Percentiles rank a stretch among this genome's conserved stretches.
Conservation (phyloP, 768 basidiomycete genomes). For the Amanita rimosa region DNA sequence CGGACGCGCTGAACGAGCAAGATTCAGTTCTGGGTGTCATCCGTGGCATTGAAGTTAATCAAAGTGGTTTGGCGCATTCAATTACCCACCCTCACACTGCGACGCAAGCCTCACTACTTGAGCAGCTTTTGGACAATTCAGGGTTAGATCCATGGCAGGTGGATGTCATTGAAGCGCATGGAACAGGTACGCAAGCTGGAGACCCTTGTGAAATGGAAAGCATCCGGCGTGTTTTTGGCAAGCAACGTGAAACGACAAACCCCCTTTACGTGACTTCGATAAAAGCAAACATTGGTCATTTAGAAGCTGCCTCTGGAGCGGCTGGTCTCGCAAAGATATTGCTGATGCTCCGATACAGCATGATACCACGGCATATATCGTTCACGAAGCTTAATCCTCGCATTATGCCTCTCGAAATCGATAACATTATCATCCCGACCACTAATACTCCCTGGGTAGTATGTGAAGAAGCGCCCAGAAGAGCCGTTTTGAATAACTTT, state of each 20-base stretch:
- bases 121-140: conserved; percentile 30
- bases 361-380: conserved; percentile 53
- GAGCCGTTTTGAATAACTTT: conserved; percentile 65
- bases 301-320: conserved; percentile 67
- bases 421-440: conserved; percentile 39
- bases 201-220: conserved; percentile 57
- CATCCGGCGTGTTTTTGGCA: conserved; percentile 42
- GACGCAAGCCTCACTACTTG: conserved; percentile 49
- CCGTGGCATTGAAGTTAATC: conserved; percentile 60
- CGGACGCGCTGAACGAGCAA: conserved; percentile 53
- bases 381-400: conserved; percentile 43
- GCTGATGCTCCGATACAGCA: conserved; percentile 47
- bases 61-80: conserved; percentile 52
- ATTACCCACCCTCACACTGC: conserved; percentile 65
- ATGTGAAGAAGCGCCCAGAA: conserved; percentile 19
- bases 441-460: conserved; percentile 28
- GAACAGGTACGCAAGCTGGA: conserved; percentile 63
- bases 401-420: conserved; percentile 34
- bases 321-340: conserved; percentile 62
- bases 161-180: conserved; percentile 64
- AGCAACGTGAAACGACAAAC: conserved; percentile 27
- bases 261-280: conserved; percentile 57
- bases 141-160: conserved; percentile 34
- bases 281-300: conserved; percentile 67
- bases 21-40: conserved; percentile 63